A percentile compares a stretch with the other conserved stretches of the same genome.
Evolutionary conservation across 257 asterid genomes (phyloP).

Genomic region (Gentiana dahurica): DNA sequence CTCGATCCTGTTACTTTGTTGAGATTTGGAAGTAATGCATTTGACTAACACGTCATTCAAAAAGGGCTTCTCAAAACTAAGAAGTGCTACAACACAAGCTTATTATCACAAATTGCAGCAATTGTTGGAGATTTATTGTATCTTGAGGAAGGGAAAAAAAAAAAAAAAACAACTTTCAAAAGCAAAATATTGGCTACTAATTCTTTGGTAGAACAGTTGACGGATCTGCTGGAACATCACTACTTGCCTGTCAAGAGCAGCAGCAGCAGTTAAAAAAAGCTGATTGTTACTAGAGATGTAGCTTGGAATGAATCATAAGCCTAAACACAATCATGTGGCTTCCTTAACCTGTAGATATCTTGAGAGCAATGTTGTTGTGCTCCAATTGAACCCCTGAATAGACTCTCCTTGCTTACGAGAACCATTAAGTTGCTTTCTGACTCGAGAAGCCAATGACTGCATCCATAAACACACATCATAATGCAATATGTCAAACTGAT

Average conservation of each 20-base stretch:
- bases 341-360: slow-evolving; percentile 64
- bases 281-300: neutral
- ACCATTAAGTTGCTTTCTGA: slow-evolving; percentile 90
- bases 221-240: slow-evolving; percentile 47
- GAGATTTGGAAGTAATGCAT: neutral
- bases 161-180: neutral
- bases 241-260: slow-evolving; percentile 43
- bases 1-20: neutral
- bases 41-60: no score
- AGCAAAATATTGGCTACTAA: slow-evolving; percentile 10
- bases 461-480: slow-evolving; percentile 1
- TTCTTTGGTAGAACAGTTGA: slow-evolving; percentile 57
- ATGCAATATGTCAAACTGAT: neutral
- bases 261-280: neutral
- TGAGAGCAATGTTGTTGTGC: slow-evolving; percentile 51
- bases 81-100: neutral
- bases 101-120: neutral
- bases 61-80: no score
- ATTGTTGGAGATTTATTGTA: no score
- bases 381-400: slow-evolving; percentile 77
- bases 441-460: slow-evolving; percentile 94
- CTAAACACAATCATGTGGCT: slow-evolving; percentile 2
- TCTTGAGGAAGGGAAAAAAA: neutral
- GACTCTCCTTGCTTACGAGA: slow-evolving; percentile 82
- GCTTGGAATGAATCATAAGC: neutral